Conservation (phyloP, 164 flowering plant species). For the Dillenia suffruticosa region DNA sequence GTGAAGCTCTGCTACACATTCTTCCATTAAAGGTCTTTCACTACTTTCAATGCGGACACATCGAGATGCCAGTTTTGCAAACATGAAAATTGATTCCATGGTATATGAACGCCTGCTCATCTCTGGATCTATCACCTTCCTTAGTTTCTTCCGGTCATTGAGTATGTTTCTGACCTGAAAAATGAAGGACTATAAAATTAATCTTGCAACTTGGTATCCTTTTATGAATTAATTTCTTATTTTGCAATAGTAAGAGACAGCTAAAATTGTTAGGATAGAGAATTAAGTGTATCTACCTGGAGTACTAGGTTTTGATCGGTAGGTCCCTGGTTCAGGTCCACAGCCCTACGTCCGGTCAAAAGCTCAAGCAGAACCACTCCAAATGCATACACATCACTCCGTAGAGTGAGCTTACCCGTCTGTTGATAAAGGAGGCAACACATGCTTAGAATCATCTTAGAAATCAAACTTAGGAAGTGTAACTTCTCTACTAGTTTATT, state of each 20-base stretch:
- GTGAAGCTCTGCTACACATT: conserved; percentile 81
- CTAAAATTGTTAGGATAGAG: not conserved
- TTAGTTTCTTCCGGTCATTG: conserved; percentile 74
- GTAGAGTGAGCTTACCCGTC: conserved; percentile 96
- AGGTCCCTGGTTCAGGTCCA: conserved; percentile 82
- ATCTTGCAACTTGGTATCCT: not conserved
- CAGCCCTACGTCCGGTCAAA: conserved; percentile 87
- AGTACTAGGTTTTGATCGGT: conserved; percentile 82
- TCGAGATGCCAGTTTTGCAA: conserved; percentile 88
- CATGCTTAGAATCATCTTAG: not conserved
- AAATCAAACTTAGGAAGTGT: not conserved
- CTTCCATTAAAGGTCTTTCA: conserved; percentile 81
- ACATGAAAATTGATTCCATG: conserved; percentile 74
- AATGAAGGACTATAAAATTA: not conserved
- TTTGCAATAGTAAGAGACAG: not conserved
- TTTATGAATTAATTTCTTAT: not conserved
- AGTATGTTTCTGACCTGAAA: conserved; percentile 75
- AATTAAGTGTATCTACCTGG: conserved; percentile 42
- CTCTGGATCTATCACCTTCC: conserved; percentile 82
- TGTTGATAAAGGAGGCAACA: conserved; percentile 27
- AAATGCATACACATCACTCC: conserved; percentile 96
- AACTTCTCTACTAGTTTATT: too few species aligned
- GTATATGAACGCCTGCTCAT: conserved; percentile 62
- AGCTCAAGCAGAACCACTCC: conserved; percentile 97
- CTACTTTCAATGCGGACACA: conserved; percentile 80